These are phyloP conservation scores for Microbotryum saponariae DNA, from an alignment of 1,284 basidiomycete species.

Conservation along the genomic window DNA sequence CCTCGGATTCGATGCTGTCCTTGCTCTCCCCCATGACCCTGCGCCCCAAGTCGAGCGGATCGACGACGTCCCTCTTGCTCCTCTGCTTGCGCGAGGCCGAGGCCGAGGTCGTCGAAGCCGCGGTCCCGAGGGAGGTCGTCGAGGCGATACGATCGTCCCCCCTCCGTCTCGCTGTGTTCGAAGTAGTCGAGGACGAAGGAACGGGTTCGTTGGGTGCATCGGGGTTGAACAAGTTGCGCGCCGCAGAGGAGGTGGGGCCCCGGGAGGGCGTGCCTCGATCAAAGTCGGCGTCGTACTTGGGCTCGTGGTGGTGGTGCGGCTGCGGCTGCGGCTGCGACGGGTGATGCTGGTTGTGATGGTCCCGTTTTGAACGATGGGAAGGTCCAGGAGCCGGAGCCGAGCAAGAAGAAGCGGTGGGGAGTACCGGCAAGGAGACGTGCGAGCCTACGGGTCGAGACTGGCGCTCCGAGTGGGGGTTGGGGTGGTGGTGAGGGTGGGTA, in stretches of 20 bases:
- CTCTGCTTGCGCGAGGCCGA: background rate
- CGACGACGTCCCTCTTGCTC: slow-evolving; percentile 25
- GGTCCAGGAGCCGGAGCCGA: no score
- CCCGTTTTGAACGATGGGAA: no score
- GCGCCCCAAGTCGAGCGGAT: slow-evolving; percentile 18
- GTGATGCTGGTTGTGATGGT: no score
- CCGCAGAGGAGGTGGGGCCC: background rate
- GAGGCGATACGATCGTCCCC: slow-evolving; percentile 1
- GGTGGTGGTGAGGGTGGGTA: no score
- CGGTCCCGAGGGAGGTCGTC: background rate
- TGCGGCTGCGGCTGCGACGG: no score
- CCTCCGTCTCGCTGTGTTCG: background rate
- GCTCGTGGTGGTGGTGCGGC: background rate
- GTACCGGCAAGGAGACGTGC: no score
- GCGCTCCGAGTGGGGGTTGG: no score
- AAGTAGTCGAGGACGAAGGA: background rate
- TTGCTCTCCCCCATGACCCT: slow-evolving; percentile 15
- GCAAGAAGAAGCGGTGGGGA: no score
- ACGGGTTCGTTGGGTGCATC: background rate
- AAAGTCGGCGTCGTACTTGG: slow-evolving; percentile 33
- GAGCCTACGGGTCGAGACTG: no score
- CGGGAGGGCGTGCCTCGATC: slow-evolving; percentile 19
- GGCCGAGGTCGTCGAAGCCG: background rate
- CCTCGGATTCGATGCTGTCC: slow-evolving; percentile 26
- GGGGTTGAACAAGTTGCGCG: slow-evolving; percentile 20